Evolutionary conservation across 1,139 yeast species (phyloP), one percentile per base, ranked within the genome.

Genomic region (Debaryomycetaceae sp.): DNA sequence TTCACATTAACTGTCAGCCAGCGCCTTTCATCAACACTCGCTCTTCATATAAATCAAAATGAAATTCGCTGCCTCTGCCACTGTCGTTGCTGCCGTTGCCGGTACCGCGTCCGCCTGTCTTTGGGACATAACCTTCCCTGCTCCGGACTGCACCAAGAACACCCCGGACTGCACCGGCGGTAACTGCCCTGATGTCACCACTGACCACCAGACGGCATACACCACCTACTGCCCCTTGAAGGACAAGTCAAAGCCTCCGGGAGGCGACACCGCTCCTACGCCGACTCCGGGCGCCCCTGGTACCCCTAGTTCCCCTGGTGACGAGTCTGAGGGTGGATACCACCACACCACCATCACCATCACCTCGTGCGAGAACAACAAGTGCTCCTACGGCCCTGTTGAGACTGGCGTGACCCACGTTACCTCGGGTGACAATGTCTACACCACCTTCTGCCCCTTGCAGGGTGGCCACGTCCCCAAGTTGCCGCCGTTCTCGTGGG

Each of bases 351-450:
- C 47, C 11, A 37, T 53, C 30, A 48, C 57, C 34, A 39, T 51
- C 35, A 49, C 61, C 25, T 35, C 54, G 27, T 39, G 56, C 31
- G 31, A 39, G 35, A 40, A 42, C 45, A 27, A 44, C 41, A 35
- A 42, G 40, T 43, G 55, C 43, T 23, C 43, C 25, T 32, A 29
- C 25, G 27, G 43, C 28, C 40, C 51, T 25, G 43, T 47, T 16
- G 44, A 58, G 25, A 55, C 63, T n/a, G 63, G 61, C 23, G 37
- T 53, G 21, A 37, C 52, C 30, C 40, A 50, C 28, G 49, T 53
- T 29, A 34, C 39, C 18, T 37, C 37, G 23, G 27, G 33, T 22
- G 29, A 32, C 25, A 46, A 49, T 23, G 27, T 37, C 26, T 38
- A 38, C 40, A 43, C 48, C 34, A 45, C 49, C 25, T 45, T 37